phyloP scores from a whole-genome alignment of 805 yeast genomes.

The Maudiozyma pseudohumilis region DNA sequence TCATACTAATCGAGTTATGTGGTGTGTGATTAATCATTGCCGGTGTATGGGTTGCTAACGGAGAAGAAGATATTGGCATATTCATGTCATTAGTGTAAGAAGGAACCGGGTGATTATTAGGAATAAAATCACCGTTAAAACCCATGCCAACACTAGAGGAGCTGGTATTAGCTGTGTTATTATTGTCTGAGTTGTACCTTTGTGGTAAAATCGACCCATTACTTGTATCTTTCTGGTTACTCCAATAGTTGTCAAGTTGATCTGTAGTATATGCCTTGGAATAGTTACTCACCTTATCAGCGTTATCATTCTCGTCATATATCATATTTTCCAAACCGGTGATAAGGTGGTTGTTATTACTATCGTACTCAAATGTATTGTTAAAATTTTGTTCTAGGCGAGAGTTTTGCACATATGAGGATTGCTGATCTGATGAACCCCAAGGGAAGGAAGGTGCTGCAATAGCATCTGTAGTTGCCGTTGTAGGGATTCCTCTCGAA shows the following conservation, averaged over 20 bases:
- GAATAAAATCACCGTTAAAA: constrained; percentile 3
- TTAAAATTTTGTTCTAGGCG: neutral
- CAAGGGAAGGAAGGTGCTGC: constrained; percentile 8
- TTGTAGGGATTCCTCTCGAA: constrained; percentile 10
- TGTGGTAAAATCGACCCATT: constrained; percentile 2
- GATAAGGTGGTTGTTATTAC: constrained; percentile 20
- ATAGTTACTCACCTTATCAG: constrained; percentile 22
- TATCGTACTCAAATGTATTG: constrained; percentile 19
- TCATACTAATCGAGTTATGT: constrained; percentile 1
- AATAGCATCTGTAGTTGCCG: constrained; percentile 12
- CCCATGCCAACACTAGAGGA: neutral
- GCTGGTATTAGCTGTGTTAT: neutral
- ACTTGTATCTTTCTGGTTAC: constrained; percentile 8
- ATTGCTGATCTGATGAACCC: neutral
- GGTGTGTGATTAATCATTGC: constrained; percentile 1
- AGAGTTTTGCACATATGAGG: neutral
- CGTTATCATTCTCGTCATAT: constrained; percentile 24
- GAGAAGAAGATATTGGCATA: neutral
- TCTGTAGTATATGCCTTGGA: constrained; percentile 28
- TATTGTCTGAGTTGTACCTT: neutral
- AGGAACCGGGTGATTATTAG: neutral
- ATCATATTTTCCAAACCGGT: constrained; percentile 28
- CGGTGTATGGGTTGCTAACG: neutral
- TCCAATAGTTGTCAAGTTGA: constrained; percentile 31
- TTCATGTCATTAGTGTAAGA: constrained; percentile 2